phyloP scores from a whole-genome alignment of 139 green algal species.

The Coelastrella sp. region DNA sequence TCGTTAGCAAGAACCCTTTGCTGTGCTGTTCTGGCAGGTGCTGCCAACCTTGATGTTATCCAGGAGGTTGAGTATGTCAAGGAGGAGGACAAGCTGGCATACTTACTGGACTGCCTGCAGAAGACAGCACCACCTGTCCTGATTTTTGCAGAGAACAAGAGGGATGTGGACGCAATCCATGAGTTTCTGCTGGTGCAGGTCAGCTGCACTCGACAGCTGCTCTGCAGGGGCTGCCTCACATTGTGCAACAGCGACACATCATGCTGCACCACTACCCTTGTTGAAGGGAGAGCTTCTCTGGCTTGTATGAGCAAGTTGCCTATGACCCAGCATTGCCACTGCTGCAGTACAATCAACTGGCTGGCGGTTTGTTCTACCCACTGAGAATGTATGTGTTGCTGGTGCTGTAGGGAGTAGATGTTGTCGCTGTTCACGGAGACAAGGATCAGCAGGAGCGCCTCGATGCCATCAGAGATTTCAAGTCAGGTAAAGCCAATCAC shows the following conservation, averaged over 20 bases:
- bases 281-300: too few species aligned
- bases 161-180: slow-evolving; percentile 96
- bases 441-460: slow-evolving; percentile 97
- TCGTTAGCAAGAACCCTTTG: too few species aligned
- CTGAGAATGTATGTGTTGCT: background rate
- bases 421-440: slow-evolving; percentile 94
- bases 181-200: slow-evolving; percentile 92
- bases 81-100: slow-evolving; percentile 94
- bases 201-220: background rate
- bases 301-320: too few species aligned
- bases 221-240: background rate
- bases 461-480: slow-evolving; percentile 92
- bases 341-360: too few species aligned
- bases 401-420: slow-evolving; percentile 88
- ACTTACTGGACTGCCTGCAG: slow-evolving; percentile 97
- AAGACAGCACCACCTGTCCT: slow-evolving; percentile 98
- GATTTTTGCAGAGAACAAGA: slow-evolving; percentile 98
- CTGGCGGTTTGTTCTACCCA: too few species aligned
- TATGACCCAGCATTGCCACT: too few species aligned
- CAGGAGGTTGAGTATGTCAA: slow-evolving; percentile 99
- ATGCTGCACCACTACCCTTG: too few species aligned
- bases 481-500: slow-evolving; percentile 59
- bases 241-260: too few species aligned
- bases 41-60: slow-evolving; percentile 97
- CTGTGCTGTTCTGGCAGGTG: slow-evolving; percentile 67